Percentiles rank a stretch among this genome's conserved stretches.
Conservation (phyloP, 768 basidiomycete species). For the Suillus brevipes region DNA sequence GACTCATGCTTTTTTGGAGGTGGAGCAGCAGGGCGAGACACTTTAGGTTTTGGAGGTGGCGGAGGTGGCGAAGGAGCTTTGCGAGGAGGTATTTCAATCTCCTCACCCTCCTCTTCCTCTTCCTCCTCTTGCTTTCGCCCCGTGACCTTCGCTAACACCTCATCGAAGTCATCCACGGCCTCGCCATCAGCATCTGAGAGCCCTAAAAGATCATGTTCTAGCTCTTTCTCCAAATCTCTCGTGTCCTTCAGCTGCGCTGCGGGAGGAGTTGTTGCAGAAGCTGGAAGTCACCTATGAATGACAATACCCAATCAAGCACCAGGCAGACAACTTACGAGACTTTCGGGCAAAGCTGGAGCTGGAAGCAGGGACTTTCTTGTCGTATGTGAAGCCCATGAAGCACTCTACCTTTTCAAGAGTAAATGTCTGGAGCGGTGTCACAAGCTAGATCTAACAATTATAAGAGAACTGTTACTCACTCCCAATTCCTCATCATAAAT, state of each 20-base stretch:
- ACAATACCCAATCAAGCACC: not conserved
- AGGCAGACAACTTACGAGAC: slow-evolving; percentile 23
- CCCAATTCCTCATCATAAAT: slow-evolving; percentile 77
- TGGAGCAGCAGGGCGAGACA: slow-evolving; percentile 24
- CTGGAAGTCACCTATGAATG: slow-evolving; percentile 15
- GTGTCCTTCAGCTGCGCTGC: slow-evolving; percentile 32
- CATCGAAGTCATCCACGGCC: slow-evolving; percentile 46
- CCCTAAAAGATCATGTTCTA: slow-evolving; percentile 27
- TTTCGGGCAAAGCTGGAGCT: slow-evolving; percentile 20
- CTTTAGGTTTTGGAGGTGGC: slow-evolving; percentile 36
- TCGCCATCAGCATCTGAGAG: slow-evolving; percentile 41
- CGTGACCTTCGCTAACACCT: slow-evolving; percentile 35
- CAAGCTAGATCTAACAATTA: slow-evolving; percentile 11
- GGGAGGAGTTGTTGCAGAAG: slow-evolving; percentile 19
- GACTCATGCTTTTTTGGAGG: slow-evolving; percentile 26
- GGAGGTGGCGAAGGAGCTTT: slow-evolving; percentile 28
- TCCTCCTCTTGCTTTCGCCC: slow-evolving; percentile 35
- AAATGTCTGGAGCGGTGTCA: slow-evolving; percentile 50
- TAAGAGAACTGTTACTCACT: slow-evolving; percentile 40
- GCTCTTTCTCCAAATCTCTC: slow-evolving; percentile 29
- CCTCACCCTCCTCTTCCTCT: slow-evolving; percentile 35
- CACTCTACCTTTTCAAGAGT: slow-evolving; percentile 78
- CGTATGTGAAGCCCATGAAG: slow-evolving; percentile 53
- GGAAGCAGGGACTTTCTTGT: slow-evolving; percentile 41
- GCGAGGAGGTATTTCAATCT: slow-evolving; percentile 21